Evolutionary conservation across 139 green algal genomes (phyloP).

Genomic region (Picochlorum sp.): DNA sequence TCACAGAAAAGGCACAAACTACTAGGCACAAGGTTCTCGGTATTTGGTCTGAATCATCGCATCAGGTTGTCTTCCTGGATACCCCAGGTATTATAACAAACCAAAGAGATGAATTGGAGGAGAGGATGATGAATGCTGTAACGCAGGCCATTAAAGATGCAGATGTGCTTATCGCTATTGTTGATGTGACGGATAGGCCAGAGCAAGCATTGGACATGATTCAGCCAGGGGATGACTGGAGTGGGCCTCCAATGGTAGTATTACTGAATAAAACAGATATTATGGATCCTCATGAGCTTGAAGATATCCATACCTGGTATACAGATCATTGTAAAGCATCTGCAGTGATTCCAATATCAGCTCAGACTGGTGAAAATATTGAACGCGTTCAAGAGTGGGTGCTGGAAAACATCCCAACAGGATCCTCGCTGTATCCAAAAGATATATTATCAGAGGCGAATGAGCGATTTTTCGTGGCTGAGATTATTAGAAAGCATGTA

Average conservation of each 20-base stretch:
- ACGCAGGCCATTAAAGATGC: constrained; percentile 59
- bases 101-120: constrained; percentile 70
- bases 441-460: constrained; percentile 75
- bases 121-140: constrained; percentile 87
- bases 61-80: constrained; percentile 86
- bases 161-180: constrained; percentile 73
- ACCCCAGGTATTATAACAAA: constrained; percentile 80
- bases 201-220: constrained; percentile 62
- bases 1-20: constrained; percentile 87
- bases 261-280: constrained; percentile 79
- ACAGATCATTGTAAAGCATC: constrained; percentile 10
- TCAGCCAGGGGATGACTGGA: constrained; percentile 47
- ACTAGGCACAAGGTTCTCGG: constrained; percentile 90
- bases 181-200: constrained; percentile 48
- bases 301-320: constrained; percentile 45
- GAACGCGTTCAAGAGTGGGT: constrained; percentile 61
- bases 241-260: constrained; percentile 63
- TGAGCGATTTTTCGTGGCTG: constrained; percentile 92
- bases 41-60: constrained; percentile 45
- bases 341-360: constrained; percentile 35
- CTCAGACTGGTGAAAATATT: constrained; percentile 26
- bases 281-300: constrained; percentile 31
- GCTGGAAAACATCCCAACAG: constrained; percentile 55
- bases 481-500: constrained; percentile 95
- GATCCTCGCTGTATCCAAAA: constrained; percentile 78